Conservation (phyloP, 805 yeast species). For the Candida dajiaensis region DNA sequence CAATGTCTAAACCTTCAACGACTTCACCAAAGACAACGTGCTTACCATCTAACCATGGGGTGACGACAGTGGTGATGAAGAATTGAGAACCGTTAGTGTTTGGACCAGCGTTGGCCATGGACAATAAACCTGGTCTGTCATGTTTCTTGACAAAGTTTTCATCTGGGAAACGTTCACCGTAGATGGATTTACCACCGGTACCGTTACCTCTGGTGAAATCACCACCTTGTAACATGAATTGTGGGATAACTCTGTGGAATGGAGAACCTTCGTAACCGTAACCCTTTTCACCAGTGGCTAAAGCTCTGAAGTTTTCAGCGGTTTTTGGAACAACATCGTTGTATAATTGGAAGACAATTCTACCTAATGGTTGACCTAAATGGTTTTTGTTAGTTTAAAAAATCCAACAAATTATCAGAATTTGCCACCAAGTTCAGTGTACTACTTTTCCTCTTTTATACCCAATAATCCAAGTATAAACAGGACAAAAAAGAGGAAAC, state of each 20-base stretch:
- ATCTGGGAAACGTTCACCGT: conserved; percentile 61
- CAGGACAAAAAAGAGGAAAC: too few species aligned
- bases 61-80: conserved; percentile 86
- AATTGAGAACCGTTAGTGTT: conserved; percentile 91
- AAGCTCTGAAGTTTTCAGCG: conserved; percentile 12
- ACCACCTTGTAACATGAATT: conserved; percentile 79
- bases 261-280: conserved; percentile 11
- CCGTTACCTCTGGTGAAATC: conserved; percentile 69
- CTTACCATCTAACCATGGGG: conserved; percentile 86
- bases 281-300: conserved; percentile 13
- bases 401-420: not conserved
- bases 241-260: conserved; percentile 18
- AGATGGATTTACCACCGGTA: conserved; percentile 70
- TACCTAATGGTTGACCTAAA: conserved; percentile 61
- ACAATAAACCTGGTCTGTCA: conserved; percentile 60
- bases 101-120: conserved; percentile 78
- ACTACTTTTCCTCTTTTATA: too few species aligned
- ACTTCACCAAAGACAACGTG: conserved; percentile 97
- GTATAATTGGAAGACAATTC: conserved; percentile 82
- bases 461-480: not conserved
- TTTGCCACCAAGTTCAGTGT: not conserved
- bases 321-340: conserved; percentile 44
- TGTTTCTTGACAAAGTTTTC: conserved; percentile 66
- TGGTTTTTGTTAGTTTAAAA: conserved; percentile 7
- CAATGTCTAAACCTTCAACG: conserved; percentile 10